phyloP scores from a whole-genome alignment of 2,329 filamentous ascomycete species.

The Metarhizium album region DNA sequence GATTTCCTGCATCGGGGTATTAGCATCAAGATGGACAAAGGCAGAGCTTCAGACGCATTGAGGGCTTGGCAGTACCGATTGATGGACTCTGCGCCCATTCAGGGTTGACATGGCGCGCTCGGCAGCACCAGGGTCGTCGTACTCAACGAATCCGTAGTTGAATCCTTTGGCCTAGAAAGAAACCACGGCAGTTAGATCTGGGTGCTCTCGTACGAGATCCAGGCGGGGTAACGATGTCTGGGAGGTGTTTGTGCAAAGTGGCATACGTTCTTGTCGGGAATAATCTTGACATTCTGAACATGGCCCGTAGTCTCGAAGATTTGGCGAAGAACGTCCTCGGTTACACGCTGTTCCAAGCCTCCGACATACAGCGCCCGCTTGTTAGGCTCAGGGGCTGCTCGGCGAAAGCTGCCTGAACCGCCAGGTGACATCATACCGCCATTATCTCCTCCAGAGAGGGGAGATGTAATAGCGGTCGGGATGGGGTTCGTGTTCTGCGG shows the following conservation, averaged over 20 bases:
- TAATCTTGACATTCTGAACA: slow-evolving; percentile 98
- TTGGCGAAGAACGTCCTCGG: slow-evolving; percentile 90
- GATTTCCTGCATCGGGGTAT: slow-evolving; percentile 60
- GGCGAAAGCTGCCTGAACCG: slow-evolving; percentile 71
- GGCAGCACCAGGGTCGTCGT: slow-evolving; percentile 92
- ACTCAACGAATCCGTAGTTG: slow-evolving; percentile 99
- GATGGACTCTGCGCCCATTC: slow-evolving; percentile 90
- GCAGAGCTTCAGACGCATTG: background rate
- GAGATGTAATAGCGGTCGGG: slow-evolving; percentile 83
- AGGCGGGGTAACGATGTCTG: background rate
- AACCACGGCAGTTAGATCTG: slow-evolving; percentile 20
- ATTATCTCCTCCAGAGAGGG: slow-evolving; percentile 57
- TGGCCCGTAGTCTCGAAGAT: slow-evolving; percentile 99
- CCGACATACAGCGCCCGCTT: slow-evolving; percentile 96
- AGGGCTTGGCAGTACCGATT: slow-evolving; percentile 51
- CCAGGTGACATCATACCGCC: slow-evolving; percentile 73
- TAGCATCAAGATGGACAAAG: background rate
- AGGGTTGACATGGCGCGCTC: slow-evolving; percentile 96
- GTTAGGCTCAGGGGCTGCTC: slow-evolving; percentile 93
- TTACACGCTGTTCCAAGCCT: slow-evolving; percentile 87
- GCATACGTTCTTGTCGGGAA: slow-evolving; percentile 98
- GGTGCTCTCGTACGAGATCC: slow-evolving; percentile 4
- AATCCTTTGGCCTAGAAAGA: slow-evolving; percentile 76
- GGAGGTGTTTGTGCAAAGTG: background rate
- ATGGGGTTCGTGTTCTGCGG: slow-evolving; percentile 95